Percentiles rank a stretch among this genome's conserved stretches.
Conservation (phyloP, 2,329 filamentous ascomycete genomes). For the Ceratocystis lukuohia region DNA sequence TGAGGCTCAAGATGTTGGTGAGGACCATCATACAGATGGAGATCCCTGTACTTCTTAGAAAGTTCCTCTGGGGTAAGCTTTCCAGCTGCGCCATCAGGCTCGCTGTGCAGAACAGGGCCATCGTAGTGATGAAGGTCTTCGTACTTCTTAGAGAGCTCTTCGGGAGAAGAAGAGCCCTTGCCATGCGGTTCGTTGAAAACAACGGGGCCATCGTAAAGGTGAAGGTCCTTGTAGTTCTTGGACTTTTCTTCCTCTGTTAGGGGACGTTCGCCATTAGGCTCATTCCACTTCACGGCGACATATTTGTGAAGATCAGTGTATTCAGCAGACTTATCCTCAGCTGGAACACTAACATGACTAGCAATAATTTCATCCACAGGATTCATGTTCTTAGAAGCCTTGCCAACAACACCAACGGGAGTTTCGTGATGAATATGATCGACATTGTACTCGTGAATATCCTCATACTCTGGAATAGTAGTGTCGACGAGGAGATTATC, state of each 20-base stretch:
- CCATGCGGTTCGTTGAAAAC: conserved; percentile 22
- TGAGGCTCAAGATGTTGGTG: conserved; percentile 13
- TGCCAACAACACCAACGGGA: conserved; percentile 9
- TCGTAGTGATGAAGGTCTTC: conserved; percentile 27
- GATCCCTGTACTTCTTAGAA: conserved; percentile 28
- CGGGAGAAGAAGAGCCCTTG: conserved; percentile 21
- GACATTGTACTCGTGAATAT: conserved; percentile 31
- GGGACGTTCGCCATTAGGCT: conserved; percentile 26
- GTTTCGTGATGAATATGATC: conserved; percentile 21
- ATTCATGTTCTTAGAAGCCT: conserved; percentile 23
- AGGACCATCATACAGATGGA: conserved; percentile 26
- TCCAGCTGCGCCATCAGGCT: conserved; percentile 23
- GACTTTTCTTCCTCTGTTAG: conserved; percentile 27
- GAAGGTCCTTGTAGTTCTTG: conserved; percentile 30
- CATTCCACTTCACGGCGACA: conserved; percentile 26
- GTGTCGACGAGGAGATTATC: conserved; percentile 29
- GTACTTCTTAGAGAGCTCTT: conserved; percentile 29
- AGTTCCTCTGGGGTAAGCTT: conserved; percentile 22
- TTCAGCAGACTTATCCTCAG: conserved; percentile 8
- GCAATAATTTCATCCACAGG: conserved; percentile 29
- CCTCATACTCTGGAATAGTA: conserved; percentile 26
- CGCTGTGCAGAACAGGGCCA: conserved; percentile 24
- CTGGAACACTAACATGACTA: conserved; percentile 21
- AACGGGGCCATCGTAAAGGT: conserved; percentile 28
- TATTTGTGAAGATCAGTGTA: conserved; percentile 23